Percentiles rank a stretch among this genome's conserved stretches.
phyloP scores from a whole-genome alignment of 1,284 basidiomycete species.

The Cystobasidium sp. region DNA sequence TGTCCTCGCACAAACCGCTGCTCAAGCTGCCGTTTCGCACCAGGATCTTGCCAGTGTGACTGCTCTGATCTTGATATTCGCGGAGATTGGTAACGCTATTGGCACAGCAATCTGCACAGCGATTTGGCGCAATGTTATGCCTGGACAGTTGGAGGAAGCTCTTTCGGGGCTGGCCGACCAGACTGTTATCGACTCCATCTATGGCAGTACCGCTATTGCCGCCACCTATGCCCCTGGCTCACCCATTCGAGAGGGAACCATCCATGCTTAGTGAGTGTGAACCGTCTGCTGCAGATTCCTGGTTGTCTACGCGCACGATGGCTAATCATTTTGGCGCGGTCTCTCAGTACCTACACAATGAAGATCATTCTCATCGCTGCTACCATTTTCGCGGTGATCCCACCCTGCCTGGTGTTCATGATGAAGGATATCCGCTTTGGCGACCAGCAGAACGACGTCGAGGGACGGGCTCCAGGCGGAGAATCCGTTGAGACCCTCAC shows the following conservation, averaged over 20 bases:
- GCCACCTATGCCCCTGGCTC: conserved; percentile 55
- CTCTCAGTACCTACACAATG: conserved; percentile 62
- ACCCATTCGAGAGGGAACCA: conserved; percentile 53
- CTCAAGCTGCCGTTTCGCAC: conserved; percentile 72
- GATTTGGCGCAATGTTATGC: conserved; percentile 68
- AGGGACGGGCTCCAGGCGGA: conserved; percentile 45
- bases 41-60: conserved; percentile 78
- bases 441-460: conserved; percentile 50
- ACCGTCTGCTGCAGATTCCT: background rate
- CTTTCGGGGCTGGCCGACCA: conserved; percentile 58
- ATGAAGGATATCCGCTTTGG: conserved; percentile 48
- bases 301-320: background rate
- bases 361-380: conserved; percentile 63
- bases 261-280: conserved; percentile 47
- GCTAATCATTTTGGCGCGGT: conserved; percentile 2
- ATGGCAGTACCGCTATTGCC: conserved; percentile 54
- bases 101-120: conserved; percentile 67
- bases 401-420: conserved; percentile 46
- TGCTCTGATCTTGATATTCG: conserved; percentile 76
- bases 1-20: conserved; percentile 70
- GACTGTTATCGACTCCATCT: conserved; percentile 52
- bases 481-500: conserved; percentile 13
- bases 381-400: conserved; percentile 57
- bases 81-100: conserved; percentile 75
- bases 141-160: conserved; percentile 63